Evolutionary conservation across 352 stramenopile species (phyloP).

Genomic region (Globisporangium yorkense): DNA sequence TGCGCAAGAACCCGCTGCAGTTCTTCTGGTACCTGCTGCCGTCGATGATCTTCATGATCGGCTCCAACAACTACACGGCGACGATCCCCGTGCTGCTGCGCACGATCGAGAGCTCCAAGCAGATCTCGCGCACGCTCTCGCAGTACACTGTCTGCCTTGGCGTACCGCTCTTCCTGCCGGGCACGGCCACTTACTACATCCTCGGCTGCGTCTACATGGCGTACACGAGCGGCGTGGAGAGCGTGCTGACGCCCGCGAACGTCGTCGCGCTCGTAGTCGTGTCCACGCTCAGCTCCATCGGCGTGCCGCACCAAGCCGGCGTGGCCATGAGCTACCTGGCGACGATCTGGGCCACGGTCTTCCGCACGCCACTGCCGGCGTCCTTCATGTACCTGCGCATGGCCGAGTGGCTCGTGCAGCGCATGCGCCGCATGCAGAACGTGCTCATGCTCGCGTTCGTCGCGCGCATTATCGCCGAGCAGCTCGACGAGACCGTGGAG

Average conservation of each 20-base stretch:
- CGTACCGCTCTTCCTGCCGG: slow-evolving; percentile 42
- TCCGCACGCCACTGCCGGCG: slow-evolving; percentile 26
- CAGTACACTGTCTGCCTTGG: slow-evolving; percentile 55
- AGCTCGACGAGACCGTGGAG: slow-evolving; percentile 64
- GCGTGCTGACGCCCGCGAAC: slow-evolving; percentile 31
- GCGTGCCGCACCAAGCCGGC: slow-evolving; percentile 27
- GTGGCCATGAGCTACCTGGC: slow-evolving; percentile 38
- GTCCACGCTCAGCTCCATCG: slow-evolving; percentile 47
- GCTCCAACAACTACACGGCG: slow-evolving; percentile 36
- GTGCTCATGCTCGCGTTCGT: slow-evolving; percentile 61
- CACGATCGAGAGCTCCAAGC: slow-evolving; percentile 49
- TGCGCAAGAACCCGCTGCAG: slow-evolving; percentile 56
- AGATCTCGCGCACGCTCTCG: slow-evolving; percentile 56
- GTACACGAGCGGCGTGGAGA: slow-evolving; percentile 37
- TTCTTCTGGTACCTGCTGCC: slow-evolving; percentile 53
- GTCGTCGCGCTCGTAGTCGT: slow-evolving; percentile 38
- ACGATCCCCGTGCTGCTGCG: slow-evolving; percentile 59
- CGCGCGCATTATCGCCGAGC: slow-evolving; percentile 58
- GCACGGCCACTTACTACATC: slow-evolving; percentile 47
- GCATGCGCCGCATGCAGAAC: slow-evolving; percentile 55
- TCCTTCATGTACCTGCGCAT: slow-evolving; percentile 36
- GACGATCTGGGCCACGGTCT: slow-evolving; percentile 51
- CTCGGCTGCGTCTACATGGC: slow-evolving; percentile 54
- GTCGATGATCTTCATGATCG: slow-evolving; percentile 48
- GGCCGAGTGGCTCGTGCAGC: slow-evolving; percentile 52